These are phyloP conservation scores for Phialocephala subalpina DNA, from an alignment of 2,329 filamentous ascomycete species.

Conservation along the genomic window DNA sequence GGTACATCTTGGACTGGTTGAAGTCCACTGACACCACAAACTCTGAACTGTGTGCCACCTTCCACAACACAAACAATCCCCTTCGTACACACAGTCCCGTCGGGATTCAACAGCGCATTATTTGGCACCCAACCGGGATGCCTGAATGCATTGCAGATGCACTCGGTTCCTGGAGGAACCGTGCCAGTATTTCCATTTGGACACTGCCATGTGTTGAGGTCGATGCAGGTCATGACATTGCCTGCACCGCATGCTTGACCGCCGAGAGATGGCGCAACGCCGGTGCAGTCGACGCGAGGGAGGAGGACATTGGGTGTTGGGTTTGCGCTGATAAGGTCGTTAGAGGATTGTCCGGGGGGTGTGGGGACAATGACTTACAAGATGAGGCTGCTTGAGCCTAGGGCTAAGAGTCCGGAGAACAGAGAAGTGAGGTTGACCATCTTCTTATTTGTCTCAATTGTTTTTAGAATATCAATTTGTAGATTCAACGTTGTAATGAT, in stretches of 20 bases:
- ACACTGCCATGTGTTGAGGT: conserved; percentile 13
- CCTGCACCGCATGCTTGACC: conserved; percentile 17
- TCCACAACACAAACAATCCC: conserved; percentile 13
- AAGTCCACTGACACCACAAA: conserved; percentile 19
- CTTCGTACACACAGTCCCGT: conserved; percentile 4
- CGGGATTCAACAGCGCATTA: conserved; percentile 9
- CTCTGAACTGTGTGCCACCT: conserved; percentile 16
- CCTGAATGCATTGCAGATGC: conserved; percentile 20
- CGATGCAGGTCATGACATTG: conserved; percentile 18
- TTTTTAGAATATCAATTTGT: background rate
- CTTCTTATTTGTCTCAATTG: background rate
- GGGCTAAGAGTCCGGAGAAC: background rate
- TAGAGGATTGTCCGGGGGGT: background rate
- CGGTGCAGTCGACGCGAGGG: conserved; percentile 9
- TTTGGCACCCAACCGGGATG: conserved; percentile 18
- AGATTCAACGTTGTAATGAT: too few relatives aligned
- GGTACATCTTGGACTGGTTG: conserved; percentile 14
- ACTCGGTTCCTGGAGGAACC: conserved; percentile 17
- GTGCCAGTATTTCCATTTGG: conserved; percentile 17
- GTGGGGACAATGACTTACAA: background rate
- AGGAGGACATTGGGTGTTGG: conserved; percentile 12
- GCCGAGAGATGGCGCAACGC: conserved; percentile 16
- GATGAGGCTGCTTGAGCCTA: background rate
- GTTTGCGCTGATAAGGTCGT: conserved; percentile 2
- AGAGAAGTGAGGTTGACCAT: conserved; percentile 1